Percentiles rank a stretch among this genome's conserved stretches.
These are phyloP conservation scores for Aspergillus aculeatinus DNA, from an alignment of 2,329 filamentous ascomycete genomes.

Conservation along the genomic window DNA sequence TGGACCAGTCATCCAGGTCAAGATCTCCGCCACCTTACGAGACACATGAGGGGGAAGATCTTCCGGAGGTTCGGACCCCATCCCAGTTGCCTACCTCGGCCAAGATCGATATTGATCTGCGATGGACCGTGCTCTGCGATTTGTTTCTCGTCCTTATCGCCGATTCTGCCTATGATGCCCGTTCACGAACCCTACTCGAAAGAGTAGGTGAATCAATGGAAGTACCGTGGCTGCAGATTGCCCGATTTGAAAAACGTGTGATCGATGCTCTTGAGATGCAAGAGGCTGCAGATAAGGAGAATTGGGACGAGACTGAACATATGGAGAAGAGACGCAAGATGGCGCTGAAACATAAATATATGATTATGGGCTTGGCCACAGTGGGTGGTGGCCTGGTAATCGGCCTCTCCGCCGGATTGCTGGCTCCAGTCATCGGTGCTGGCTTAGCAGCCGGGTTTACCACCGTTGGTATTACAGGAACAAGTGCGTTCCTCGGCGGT, in stretches of 20 bases:
- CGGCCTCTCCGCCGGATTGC: constrained; percentile 84
- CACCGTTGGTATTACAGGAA: constrained; percentile 88
- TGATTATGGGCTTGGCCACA: constrained; percentile 95
- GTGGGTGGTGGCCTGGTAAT: constrained; percentile 95
- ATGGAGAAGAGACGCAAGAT: constrained; percentile 81
- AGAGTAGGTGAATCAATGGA: constrained; percentile 76
- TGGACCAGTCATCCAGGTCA: constrained; percentile 47
- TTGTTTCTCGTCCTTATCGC: constrained; percentile 93
- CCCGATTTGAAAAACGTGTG: constrained; percentile 93
- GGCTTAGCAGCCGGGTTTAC: constrained; percentile 93
- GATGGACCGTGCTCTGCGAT: constrained; percentile 96
- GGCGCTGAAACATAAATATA: constrained; percentile 77
- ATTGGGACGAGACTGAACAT: constrained; percentile 96
- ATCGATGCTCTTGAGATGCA: constrained; percentile 98
- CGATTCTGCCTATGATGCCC: constrained; percentile 89
- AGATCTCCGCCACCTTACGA: constrained; percentile 55
- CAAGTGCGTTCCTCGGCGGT: constrained; percentile 83
- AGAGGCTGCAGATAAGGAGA: constrained; percentile 88
- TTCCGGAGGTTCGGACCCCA: constrained; percentile 77
- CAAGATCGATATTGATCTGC: constrained; percentile 90
- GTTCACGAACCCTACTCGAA: constrained; percentile 81
- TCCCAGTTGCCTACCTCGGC: constrained; percentile 77
- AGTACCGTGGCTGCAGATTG: constrained; percentile 88
- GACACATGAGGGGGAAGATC: constrained; percentile 65
- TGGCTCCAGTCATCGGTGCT: constrained; percentile 91